Percentiles rank a stretch among this genome's conserved stretches.
phyloP scores from a whole-genome alignment of 306 rosid species.

The Vigna hirtella region DNA sequence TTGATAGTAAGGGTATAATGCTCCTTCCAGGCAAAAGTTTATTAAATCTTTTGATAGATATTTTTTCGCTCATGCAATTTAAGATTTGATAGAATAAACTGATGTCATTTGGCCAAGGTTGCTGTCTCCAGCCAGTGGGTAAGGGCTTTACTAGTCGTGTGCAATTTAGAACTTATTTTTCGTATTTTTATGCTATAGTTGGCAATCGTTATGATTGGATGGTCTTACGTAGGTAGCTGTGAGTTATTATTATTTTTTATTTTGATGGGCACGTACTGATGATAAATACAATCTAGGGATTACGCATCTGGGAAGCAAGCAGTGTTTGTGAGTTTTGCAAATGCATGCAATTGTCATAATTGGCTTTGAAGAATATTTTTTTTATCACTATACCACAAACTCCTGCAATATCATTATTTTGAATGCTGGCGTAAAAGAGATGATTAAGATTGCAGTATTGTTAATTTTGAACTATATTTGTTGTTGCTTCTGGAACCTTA shows the following conservation, averaged over 20 bases:
- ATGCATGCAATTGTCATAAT: neutral
- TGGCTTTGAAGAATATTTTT: conserved; percentile 29
- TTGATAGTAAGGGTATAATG: neutral
- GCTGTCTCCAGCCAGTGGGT: neutral
- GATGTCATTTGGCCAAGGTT: neutral
- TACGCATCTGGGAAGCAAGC: conserved; percentile 4
- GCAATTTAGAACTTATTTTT: neutral
- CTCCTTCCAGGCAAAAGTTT: neutral
- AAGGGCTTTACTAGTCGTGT: neutral
- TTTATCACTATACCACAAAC: neutral
- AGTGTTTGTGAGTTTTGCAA: neutral
- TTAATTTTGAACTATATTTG: conserved; percentile 16
- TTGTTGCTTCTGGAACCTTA: conserved; percentile 2
- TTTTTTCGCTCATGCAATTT: neutral
- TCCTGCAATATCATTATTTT: neutral
- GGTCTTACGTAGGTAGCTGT: conserved; percentile 23
- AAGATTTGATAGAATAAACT: neutral
- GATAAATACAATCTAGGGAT: neutral
- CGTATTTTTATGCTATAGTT: neutral
- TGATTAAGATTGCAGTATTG: conserved; percentile 15
- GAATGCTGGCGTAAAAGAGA: neutral
- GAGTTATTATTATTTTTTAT: neutral
- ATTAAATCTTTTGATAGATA: neutral
- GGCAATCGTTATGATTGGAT: conserved; percentile 2
- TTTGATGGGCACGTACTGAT: neutral